Base-by-base conservation (phyloP, 164 flowering plant species). In the Saururus chinensis region DNA sequence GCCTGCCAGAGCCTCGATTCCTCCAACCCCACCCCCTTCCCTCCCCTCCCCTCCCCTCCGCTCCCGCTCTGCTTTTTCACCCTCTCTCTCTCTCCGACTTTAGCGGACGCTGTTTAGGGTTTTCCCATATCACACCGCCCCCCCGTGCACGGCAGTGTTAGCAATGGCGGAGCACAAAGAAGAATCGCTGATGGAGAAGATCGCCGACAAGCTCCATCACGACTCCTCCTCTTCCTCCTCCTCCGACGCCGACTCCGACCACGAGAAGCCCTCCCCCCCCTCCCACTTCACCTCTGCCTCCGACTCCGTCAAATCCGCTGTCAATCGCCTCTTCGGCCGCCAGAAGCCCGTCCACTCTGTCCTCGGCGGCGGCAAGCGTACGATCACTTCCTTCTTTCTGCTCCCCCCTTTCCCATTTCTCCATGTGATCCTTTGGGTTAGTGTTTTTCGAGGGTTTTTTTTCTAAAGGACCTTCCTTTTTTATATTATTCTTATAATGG, bases 361-460 rank as follows among this genome's bases (percentile, higher is more conserved):
- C 58, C 71, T 88, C 17, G 96, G 96, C 25, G 90, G 92, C n/a
- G 96, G 96, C 56, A 88, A 84, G 69, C 83, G 92, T 88, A 83
- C 17, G 82, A 19, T 23, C 41, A 9, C 13, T 26, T 9, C 13
- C 63, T 14, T 0, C 21, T 19, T 8, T 13, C 52, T n/a, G n/a
- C n/a, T 25, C 52, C 53, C 52, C n/a, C 16, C 37, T n/a, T 40
- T 14, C 40, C 24, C 37, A 10, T 42, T n/a, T 25, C 22, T 51
- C 21, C 11, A 24, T 14, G 16, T n/a, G n/a, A n/a, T n/a, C n/a
- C n/a, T 22, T 26, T 56, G 20, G 7, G 7, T 7, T 12, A n/a
- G n/a, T n/a, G n/a, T 52, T 57, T 61, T 4, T 57, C 19, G 53
- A n/a, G 54, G 9, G 17, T 21, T 0, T 21, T 26, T 10, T 60